Evolutionary conservation across 148 eudicot genomes (phyloP).

Genomic region (Camellia japonica): DNA sequence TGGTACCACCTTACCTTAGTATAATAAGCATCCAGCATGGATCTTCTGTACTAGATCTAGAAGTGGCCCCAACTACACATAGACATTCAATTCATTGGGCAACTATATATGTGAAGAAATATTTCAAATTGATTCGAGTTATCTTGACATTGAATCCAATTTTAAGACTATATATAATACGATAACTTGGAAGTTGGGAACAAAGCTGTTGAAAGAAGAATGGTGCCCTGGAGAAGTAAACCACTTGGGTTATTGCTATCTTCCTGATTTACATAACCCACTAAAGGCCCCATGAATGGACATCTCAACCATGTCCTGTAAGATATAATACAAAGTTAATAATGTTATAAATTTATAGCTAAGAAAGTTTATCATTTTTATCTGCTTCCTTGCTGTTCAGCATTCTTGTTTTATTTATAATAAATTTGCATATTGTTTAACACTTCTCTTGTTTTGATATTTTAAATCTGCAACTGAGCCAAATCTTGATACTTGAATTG

Average conservation of each 20-base stretch:
- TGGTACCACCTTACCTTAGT: too few relatives aligned
- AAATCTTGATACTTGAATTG: too few relatives aligned
- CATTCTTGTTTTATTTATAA: neutral
- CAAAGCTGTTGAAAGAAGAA: neutral
- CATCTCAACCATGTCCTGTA: constrained; percentile 11
- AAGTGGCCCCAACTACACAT: too few relatives aligned
- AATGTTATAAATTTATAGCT: neutral
- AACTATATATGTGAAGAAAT: too few relatives aligned
- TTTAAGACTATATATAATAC: neutral
- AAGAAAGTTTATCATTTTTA: neutral
- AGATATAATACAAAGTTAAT: neutral
- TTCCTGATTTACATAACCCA: neutral
- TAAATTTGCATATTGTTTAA: too few relatives aligned
- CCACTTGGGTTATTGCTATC: constrained; percentile 1
- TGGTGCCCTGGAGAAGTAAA: neutral
- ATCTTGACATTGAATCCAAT: neutral
- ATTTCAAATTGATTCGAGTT: too few relatives aligned
- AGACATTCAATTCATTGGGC: too few relatives aligned
- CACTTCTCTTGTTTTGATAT: too few relatives aligned
- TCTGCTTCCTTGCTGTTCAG: neutral
- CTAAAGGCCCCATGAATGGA: constrained; percentile 9
- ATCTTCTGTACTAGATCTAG: too few relatives aligned
- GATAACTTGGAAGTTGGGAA: neutral
- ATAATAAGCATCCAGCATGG: too few relatives aligned
- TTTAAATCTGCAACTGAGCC: too few relatives aligned